Percentiles rank a stretch among this genome's conserved stretches.
phyloP scores from a whole-genome alignment of 1,284 basidiomycete genomes.

The Termitomyces sp. region DNA sequence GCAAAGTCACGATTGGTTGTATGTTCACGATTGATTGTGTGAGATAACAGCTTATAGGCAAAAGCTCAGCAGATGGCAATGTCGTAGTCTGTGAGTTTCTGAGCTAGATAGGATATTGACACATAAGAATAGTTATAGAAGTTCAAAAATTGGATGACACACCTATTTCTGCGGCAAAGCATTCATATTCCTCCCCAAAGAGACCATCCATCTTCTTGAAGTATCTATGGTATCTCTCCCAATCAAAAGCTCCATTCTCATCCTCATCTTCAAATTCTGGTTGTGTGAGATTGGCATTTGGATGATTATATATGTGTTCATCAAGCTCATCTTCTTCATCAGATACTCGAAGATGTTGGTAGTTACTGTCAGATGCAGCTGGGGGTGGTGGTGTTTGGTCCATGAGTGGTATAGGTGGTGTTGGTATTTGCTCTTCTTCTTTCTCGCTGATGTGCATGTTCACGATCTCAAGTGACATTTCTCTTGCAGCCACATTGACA shows the following conservation, averaged over 20 bases:
- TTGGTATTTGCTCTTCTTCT: no score
- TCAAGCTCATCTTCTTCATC: neutral
- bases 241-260: neutral
- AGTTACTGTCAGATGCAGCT: no score
- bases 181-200: slow-evolving; percentile 1
- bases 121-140: neutral
- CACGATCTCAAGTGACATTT: no score
- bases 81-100: slow-evolving; percentile 20
- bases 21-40: no score
- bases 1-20: slow-evolving; percentile 19
- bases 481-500: no score
- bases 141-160: neutral
- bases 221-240: neutral
- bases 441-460: no score
- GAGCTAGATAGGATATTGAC: neutral
- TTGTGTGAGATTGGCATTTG: neutral
- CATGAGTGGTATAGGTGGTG: no score
- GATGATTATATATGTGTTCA: neutral
- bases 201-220: neutral
- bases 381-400: no score
- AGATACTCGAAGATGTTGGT: neutral
- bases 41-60: slow-evolving; percentile 20
- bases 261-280: neutral
- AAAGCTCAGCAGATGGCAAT: slow-evolving; percentile 23
- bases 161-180: neutral